Evolutionary conservation across 176 grass and related monocot species (phyloP), one percentile per base, ranked within the genome.

Genomic region (Hsuehochloa calcarea): DNA sequence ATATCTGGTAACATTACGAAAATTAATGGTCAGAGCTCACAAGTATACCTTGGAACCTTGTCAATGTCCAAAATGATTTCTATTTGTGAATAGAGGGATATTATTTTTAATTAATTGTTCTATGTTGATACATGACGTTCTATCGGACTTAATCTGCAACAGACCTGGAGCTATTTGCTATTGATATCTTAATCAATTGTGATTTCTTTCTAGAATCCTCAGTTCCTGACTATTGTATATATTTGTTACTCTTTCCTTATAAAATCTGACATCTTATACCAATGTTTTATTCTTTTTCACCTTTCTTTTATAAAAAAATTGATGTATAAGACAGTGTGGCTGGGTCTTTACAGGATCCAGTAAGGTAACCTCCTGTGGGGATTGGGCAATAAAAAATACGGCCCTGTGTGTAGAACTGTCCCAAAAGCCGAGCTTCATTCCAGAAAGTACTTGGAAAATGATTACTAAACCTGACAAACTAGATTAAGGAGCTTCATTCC

Each of bases 191-290:
- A 80, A 25, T 55, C 16, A 10, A 6, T 47, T 68, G 8, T 47
- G 16, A n/a, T 87, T 26, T 26, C 77, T 86, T 50, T 62, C 59
- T 5, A 17, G 31, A 81, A 68, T 43, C n/a, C 34, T 87, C 61
- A 56, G 29, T 25, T 87, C 23, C 11, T 83, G 3, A 54, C 19
- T 68, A 14, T 15, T 78, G 8, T 78, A 72, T 34, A 71, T 64
- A 35, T 41, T 50, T 23, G 43, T 4, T 72, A 46, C 3, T 17
- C 2, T 78, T 38, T 65, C n/a, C 14, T 68, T 85, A 65, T 50
- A 69, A 63, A 43, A 65, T 11, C 5, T 26, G 74, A 68, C 68
- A 73, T 66, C 71, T 38, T 56, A 58, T 65, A 80, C 27, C 26
- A 29, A n/a, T 39, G 22, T 38, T 82, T 80, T 43, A 70, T 65